Percentiles rank a stretch among this genome's conserved stretches.
These are phyloP conservation scores for Solanum chiquidenum DNA, from an alignment of 257 asterid species.

Conservation along the genomic window DNA sequence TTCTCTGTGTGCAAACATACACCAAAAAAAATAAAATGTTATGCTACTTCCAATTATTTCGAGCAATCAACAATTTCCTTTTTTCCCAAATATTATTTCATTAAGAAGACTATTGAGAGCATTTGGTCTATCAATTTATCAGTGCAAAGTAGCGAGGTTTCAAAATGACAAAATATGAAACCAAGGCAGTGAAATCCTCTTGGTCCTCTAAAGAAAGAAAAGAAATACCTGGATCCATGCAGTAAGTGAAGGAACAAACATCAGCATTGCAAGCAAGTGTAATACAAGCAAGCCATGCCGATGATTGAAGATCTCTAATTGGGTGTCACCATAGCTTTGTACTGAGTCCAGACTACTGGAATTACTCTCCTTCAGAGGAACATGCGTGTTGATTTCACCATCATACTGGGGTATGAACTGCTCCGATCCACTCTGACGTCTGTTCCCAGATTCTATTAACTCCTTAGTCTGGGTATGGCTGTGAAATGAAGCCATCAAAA, in stretches of 20 bases:
- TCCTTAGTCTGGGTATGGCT: slow-evolving; percentile 56
- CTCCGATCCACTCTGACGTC: slow-evolving; percentile 10
- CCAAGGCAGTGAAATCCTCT: not conserved
- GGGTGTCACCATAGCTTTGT: slow-evolving; percentile 66
- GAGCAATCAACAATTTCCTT: not conserved
- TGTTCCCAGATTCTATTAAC: slow-evolving; percentile 29
- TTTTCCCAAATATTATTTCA: not conserved
- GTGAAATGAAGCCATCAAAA: slow-evolving; percentile 76
- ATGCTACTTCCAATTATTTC: not conserved
- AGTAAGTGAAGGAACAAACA: slow-evolving; percentile 79
- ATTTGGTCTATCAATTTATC: not conserved
- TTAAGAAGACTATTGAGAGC: not conserved
- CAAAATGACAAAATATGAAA: not conserved
- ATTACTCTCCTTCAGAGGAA: slow-evolving; percentile 23
- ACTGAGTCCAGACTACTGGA: slow-evolving; percentile 47
- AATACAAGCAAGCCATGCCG: slow-evolving; percentile 74
- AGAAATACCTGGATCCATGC: slow-evolving; percentile 84
- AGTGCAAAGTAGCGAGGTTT: not conserved
- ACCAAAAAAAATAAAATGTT: not conserved
- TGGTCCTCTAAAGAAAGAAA: not conserved
- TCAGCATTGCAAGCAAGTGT: slow-evolving; percentile 66
- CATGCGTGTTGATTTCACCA: slow-evolving; percentile 25
- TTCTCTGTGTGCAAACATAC: slow-evolving; percentile 51
- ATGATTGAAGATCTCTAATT: slow-evolving; percentile 81
- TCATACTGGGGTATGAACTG: slow-evolving; percentile 26